Base-by-base conservation (phyloP, 164 flowering plant genomes). In the Stephania cephalantha region DNA sequence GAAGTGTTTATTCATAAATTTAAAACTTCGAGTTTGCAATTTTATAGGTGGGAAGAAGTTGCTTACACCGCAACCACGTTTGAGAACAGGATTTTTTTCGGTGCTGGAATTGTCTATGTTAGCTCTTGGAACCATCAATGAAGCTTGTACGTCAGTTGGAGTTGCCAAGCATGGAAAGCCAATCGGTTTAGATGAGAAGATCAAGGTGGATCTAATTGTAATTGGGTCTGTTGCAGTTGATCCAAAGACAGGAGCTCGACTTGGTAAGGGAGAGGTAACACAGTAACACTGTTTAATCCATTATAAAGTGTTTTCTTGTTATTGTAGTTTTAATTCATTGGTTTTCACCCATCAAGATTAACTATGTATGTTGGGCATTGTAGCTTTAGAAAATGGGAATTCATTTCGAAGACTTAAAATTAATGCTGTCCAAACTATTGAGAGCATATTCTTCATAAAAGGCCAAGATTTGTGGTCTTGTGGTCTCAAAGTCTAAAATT, bases 231-330 rank as follows among this genome's bases (percentile, higher is more conserved):
- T 93, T 77, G 96, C 98, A 70, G 95, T 93, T 63, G 90, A 93
- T 75, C 94, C 96, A 68, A 89, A 72, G 71, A 91, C 98, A 0
- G 98, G 98, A 30, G 98, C 96, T 69, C 86, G 98, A 72, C 96
- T 91, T 78, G 96, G 96, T 76, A 93, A 93, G 90, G 98, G 96
- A 74, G 98, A 93, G 98, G 97, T 93, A 88, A 82, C 42, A 35
- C 42, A 35, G 1, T 35, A 35, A 35, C 42, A 35, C 42, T 35
- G 42, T 35, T 35, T 35, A 35, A 35, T 35, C 42, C 42, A 35
- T 35, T 2, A 35, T 35, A 35, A 35, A 35, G 42, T 35, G 2
- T 2, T 35, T 35, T 35, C 42, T 4, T 35, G 42, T 35, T 35
- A 35, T 35, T 1, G 42, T 35, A 35, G 42, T 35, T 35, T 35